phyloP scores from a whole-genome alignment of 225 moss, liverwort and hornwort genomes.

The Bryoerythrophyllum caledonicum region DNA sequence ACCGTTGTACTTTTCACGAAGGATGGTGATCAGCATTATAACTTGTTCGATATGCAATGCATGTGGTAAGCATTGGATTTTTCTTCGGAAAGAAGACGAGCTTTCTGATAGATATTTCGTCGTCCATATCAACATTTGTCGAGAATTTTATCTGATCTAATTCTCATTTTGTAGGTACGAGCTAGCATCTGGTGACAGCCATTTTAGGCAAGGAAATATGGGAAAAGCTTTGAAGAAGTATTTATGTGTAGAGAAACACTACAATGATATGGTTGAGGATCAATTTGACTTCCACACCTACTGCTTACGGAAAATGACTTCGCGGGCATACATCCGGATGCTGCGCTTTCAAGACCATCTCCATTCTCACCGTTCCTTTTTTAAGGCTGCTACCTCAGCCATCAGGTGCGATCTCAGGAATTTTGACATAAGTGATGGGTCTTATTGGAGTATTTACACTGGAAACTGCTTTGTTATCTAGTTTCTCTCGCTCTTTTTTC shows the following conservation, averaged over 20 bases:
- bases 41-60: conserved; percentile 94
- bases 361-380: conserved; percentile 80
- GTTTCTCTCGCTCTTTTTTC: neutral
- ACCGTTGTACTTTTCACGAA: conserved; percentile 86
- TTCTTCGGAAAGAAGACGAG: neutral
- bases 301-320: conserved; percentile 87
- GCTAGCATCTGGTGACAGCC: conserved; percentile 86
- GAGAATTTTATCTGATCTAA: conserved; percentile 2
- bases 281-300: conserved; percentile 96
- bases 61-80: conserved; percentile 65
- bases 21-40: conserved; percentile 93
- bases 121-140: neutral
- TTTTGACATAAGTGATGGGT: neutral
- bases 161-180: conserved; percentile 56
- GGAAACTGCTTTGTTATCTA: conserved; percentile 2
- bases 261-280: conserved; percentile 90
- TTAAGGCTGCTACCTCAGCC: conserved; percentile 70
- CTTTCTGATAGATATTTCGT: neutral
- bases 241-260: conserved; percentile 88
- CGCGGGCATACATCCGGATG: conserved; percentile 88
- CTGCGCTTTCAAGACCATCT: conserved; percentile 82
- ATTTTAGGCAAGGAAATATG: conserved; percentile 75
- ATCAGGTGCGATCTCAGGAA: conserved; percentile 45
- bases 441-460: conserved; percentile 8
- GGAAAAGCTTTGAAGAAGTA: conserved; percentile 89